phyloP scores from a whole-genome alignment of 192 early-diverging fungal genomes.

The Oehlia diaphana region DNA sequence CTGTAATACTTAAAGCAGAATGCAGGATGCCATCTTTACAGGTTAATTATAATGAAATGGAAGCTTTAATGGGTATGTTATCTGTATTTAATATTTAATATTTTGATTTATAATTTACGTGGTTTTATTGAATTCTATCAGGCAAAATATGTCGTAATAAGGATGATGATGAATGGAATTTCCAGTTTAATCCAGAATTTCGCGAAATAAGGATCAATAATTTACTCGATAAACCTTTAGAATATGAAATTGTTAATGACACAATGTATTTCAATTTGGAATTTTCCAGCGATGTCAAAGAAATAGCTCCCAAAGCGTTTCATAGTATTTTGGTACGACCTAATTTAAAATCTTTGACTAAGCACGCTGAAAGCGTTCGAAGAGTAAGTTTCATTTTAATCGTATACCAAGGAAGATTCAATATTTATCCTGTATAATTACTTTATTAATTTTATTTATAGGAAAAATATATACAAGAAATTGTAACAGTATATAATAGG shows the following conservation, averaged over 20 bases:
- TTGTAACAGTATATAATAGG: slow-evolving; percentile 70
- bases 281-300: slow-evolving; percentile 39
- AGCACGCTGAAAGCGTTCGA: slow-evolving; percentile 61
- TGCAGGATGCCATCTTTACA: slow-evolving; percentile 57
- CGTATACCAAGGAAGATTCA: not conserved
- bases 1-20: slow-evolving; percentile 60
- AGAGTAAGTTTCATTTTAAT: slow-evolving; percentile 45
- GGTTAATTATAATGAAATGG: slow-evolving; percentile 43
- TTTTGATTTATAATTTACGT: not conserved
- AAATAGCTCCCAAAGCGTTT: slow-evolving; percentile 32
- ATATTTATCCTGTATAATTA: too few relatives aligned
- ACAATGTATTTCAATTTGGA: slow-evolving; percentile 73
- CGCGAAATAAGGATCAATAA: slow-evolving; percentile 56
- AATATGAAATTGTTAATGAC: slow-evolving; percentile 71
- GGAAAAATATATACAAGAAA: slow-evolving; percentile 76
- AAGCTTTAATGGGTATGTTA: slow-evolving; percentile 47
- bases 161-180: slow-evolving; percentile 52
- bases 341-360: slow-evolving; percentile 53
- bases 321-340: slow-evolving; percentile 53
- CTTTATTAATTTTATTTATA: slow-evolving; percentile 24
- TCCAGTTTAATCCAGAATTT: slow-evolving; percentile 44
- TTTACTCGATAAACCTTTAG: slow-evolving; percentile 51
- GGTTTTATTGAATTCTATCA: slow-evolving; percentile 9
- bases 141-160: slow-evolving; percentile 32
- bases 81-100: not conserved